Evolutionary conservation across 441 rosid genomes (phyloP).

Genomic region (Corymbia citriodora): DNA sequence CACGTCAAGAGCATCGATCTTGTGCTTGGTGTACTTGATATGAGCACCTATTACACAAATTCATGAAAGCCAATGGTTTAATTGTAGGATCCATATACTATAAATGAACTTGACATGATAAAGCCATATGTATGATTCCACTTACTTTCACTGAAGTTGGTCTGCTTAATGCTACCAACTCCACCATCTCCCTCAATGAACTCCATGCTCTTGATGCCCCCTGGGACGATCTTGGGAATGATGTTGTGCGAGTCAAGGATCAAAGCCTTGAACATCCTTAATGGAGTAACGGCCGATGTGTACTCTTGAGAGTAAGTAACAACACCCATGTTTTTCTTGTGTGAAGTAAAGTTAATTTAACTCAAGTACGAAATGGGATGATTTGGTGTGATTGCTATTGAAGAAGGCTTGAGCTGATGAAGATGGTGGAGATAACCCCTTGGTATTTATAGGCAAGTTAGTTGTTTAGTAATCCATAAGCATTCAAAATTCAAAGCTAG

Average conservation of each 20-base stretch:
- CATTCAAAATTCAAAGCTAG: not conserved
- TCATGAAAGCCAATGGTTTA: not conserved
- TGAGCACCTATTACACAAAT: not conserved
- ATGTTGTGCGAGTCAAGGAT: not conserved
- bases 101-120: not conserved
- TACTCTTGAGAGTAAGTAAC: not conserved
- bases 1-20: not conserved
- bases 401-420: not conserved
- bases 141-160: not conserved
- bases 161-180: not conserved
- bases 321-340: not conserved
- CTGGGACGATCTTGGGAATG: not conserved
- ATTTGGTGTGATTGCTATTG: not conserved
- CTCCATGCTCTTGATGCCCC: not conserved
- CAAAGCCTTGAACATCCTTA: not conserved
- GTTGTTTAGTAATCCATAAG: too few relatives aligned
- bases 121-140: not conserved
- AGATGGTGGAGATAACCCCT: not conserved
- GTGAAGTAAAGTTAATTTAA: not conserved
- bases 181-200: not conserved
- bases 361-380: not conserved
- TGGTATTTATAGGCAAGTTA: not conserved
- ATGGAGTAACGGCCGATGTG: not conserved
- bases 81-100: too few relatives aligned
- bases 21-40: too few relatives aligned